Evolutionary conservation across 345 rosid genomes (phyloP).

Genomic region (Linum trigynum): DNA sequence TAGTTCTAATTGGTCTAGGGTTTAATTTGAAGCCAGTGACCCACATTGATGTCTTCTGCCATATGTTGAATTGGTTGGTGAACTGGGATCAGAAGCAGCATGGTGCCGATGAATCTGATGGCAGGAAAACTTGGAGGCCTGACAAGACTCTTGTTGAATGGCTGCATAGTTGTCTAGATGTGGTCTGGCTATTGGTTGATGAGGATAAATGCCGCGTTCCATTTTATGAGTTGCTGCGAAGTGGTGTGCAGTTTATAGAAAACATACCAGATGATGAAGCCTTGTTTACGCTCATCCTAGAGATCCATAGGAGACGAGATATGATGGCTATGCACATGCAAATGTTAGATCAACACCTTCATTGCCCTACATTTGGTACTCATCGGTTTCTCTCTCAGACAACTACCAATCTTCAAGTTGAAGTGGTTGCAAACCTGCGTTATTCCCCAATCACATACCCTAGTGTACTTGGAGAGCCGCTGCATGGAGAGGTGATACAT

Average conservation of each 20-base stretch:
- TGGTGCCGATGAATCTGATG: conserved; percentile 51
- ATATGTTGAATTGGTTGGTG: conserved; percentile 83
- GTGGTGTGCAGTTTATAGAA: conserved; percentile 94
- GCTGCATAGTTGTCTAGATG: conserved; percentile 90
- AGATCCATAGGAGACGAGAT: conserved; percentile 95
- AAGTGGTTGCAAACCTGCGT: conserved; percentile 58
- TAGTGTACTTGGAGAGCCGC: conserved; percentile 94
- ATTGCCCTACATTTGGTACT: conserved; percentile 94
- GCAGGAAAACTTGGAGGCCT: conserved; percentile 53
- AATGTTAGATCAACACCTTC: conserved; percentile 96
- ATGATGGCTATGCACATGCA: conserved; percentile 97
- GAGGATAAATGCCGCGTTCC: conserved; percentile 85
- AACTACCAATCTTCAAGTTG: conserved; percentile 60
- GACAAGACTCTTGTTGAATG: conserved; percentile 74
- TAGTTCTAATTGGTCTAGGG: conserved; percentile 66
- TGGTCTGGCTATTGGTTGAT: conserved; percentile 81
- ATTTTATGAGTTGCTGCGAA: conserved; percentile 81
- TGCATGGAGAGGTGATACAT: conserved; percentile 82
- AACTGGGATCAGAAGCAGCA: conserved; percentile 89
- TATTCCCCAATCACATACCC: conserved; percentile 94
- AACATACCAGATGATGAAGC: conserved; percentile 95
- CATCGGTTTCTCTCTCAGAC: conserved; percentile 66
- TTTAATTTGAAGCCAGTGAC: conserved; percentile 72
- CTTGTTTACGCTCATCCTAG: conserved; percentile 82
- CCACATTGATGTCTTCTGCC: conserved; percentile 66